Evolutionary conservation across 305 asterid species (phyloP), one percentile per base, ranked within the genome.

Genomic region (Fraxinus platypoda): DNA sequence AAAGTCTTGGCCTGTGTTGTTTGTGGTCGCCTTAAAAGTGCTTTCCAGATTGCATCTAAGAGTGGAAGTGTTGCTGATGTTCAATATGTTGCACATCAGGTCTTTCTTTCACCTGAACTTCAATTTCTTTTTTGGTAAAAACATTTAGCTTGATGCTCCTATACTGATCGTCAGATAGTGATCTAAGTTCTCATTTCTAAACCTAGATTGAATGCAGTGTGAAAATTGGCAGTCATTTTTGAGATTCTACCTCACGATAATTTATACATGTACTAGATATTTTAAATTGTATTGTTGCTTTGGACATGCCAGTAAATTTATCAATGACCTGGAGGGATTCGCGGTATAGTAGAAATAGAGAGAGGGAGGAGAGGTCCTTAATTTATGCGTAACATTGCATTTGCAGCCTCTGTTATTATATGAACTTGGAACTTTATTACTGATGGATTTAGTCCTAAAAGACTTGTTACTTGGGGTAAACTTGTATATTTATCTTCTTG

Each of bases 41-140:
- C 99, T 78, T 96, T 96, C 88, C 99, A 96, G 80, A 93, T 96
- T 84, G 99, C 99, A 72, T 96, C 99, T 49, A 90, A 94, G 84
- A 96, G 99, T 52, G 99, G 99, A 81, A 96, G 99, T 85, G 98
- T 96, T 66, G 98, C 99, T 75, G 99, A 96, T 87, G 99, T 96
- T 88, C 98, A 96, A 83, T 96, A 96, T 52, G 98, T 96, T 64
- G 99, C 99, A n/a, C 99, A 96, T 86, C 99, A 96, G 98, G 98
- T 94, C 68, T 87, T 74, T 80, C 83, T 85, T 74, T 52, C 62
- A 70, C 87, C 85, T 79, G 83, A 62, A 57, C 66, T 66, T 75
- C 66, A 23, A 77, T 26, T 75, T 80, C 26, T 43, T 11, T 33
- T 72, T 33, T 72, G 46, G 46, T 72, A 72, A 72, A 33, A 33